These are phyloP conservation scores for Aspergillus terreus DNA, from an alignment of 2,329 filamentous ascomycete species.

Conservation along the genomic window DNA sequence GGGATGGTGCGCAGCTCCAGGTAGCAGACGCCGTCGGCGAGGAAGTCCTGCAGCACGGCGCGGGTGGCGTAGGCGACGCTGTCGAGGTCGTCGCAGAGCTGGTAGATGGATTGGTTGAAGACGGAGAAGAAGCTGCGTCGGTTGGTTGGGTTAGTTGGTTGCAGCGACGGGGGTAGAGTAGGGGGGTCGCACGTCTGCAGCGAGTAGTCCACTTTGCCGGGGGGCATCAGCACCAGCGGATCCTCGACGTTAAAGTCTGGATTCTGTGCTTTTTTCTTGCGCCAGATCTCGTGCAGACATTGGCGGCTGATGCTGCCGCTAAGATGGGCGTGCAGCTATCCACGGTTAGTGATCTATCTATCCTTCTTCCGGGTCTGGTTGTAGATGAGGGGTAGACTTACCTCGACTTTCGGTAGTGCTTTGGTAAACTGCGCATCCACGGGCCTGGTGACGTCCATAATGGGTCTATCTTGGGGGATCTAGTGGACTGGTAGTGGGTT, in stretches of 20 bases:
- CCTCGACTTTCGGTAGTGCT: conserved; percentile 36
- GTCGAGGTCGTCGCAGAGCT: conserved; percentile 61
- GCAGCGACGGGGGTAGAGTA: conserved; percentile 55
- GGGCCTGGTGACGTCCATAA: conserved; percentile 22
- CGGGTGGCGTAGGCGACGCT: conserved; percentile 61
- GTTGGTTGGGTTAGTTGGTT: background rate
- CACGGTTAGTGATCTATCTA: conserved; percentile 5
- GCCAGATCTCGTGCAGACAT: conserved; percentile 73
- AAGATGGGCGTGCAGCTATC: conserved; percentile 73
- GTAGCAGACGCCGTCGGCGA: conserved; percentile 68
- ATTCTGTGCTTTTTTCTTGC: conserved; percentile 50
- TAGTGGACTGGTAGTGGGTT: background rate
- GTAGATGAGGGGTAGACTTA: conserved; percentile 11
- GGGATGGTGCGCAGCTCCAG: conserved; percentile 79
- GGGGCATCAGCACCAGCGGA: conserved; percentile 65
- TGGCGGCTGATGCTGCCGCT: conserved; percentile 72
- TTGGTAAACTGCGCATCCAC: conserved; percentile 31
- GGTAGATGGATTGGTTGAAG: conserved; percentile 77
- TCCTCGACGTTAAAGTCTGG: conserved; percentile 59
- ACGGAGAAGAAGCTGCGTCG: conserved; percentile 67
- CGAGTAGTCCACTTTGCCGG: conserved; percentile 68
- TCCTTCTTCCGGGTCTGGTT: background rate
- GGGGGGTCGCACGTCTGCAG: conserved; percentile 60
- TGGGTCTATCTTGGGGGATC: background rate
- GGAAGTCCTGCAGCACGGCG: conserved; percentile 64